Evolutionary conservation across 495 filamentous ascomycete genomes (phyloP), one percentile per base, ranked within the genome.

Genomic region (Podospora pseudocomata): DNA sequence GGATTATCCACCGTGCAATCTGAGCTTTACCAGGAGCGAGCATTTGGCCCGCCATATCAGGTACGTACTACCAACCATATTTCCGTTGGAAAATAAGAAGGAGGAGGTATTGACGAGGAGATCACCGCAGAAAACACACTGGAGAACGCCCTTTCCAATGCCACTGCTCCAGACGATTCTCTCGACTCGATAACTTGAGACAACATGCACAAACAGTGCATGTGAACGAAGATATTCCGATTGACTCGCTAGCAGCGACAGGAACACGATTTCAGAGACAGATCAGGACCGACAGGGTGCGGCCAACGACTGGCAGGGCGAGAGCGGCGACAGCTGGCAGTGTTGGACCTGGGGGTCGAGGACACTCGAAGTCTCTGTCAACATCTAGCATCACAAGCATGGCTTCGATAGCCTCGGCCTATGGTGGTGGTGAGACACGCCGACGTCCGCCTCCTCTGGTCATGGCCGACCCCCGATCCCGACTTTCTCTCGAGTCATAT

Each of bases 171-270:
- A 88, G 95, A 54, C 87, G 93, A 72, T 99, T 99, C 78, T 99
- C 95, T n/a, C 88, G 95, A 44, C 86, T 99, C 49, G 95, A 99
- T 78, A 99, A 99, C 72, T 83, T 99, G 49, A 88, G 95, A 54
- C 95, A 99, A 73, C 95, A 99, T 81, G 96, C 95, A 18, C 96
- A 97, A 74, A 99, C 96, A 0, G 96, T 99, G 1, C 96, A 99
- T 74, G 91, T 96, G 57, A 97, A 98, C 78, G 96, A 98, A 75
- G 94, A 97, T 61, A 99, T 98, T 20, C 95, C 95, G 3, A 87
- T 86, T 18, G 92, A 96, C 77, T 98, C 96, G 7, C 85, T 98
- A 13, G 96, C 95, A 6, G 96, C 96, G 55, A 97, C 93, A 4
- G 92, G 94, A 19, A 96, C 93, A 28, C 83, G 94, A 26, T 98